Percentiles rank a stretch among this genome's conserved stretches.
Evolutionary conservation across 768 basidiomycete genomes (phyloP).

Genomic region (Dioszegia aurantiaca): DNA sequence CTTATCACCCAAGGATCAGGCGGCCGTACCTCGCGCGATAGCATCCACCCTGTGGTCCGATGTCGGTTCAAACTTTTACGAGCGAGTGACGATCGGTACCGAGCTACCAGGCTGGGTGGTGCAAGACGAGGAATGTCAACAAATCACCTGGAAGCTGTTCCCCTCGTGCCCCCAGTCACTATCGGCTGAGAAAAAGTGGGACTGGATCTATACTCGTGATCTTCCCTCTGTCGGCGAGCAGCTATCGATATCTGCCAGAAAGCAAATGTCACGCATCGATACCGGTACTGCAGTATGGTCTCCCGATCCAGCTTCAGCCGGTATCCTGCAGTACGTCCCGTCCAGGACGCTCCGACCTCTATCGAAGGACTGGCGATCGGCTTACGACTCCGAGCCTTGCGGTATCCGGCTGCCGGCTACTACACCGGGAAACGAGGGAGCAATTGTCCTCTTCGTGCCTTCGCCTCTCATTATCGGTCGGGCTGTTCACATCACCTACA

Average conservation of each 20-base stretch:
- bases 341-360: background rate
- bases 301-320: background rate
- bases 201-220: slow-evolving; percentile 5
- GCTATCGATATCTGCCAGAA: background rate
- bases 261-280: background rate
- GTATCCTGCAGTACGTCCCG: background rate
- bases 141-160: slow-evolving; percentile 31
- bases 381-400: background rate
- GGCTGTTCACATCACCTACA: slow-evolving; percentile 22
- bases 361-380: background rate
- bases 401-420: slow-evolving; percentile 2
- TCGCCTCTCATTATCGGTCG: slow-evolving; percentile 15
- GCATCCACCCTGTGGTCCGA: slow-evolving; percentile 37
- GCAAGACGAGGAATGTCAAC: slow-evolving; percentile 12
- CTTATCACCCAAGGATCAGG: background rate
- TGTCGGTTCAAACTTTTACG: slow-evolving; percentile 36
- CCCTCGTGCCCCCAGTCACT: slow-evolving; percentile 1
- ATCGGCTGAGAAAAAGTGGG: background rate
- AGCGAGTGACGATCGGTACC: slow-evolving; percentile 17
- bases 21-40: slow-evolving; percentile 15
- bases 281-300: background rate
- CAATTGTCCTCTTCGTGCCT: slow-evolving; percentile 30
- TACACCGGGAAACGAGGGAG: slow-evolving; percentile 4
- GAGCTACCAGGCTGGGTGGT: slow-evolving; percentile 34
- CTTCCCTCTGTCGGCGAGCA: background rate